Evolutionary conservation across 139 green algal genomes (phyloP).

Genomic region (Tetraselmis striata): DNA sequence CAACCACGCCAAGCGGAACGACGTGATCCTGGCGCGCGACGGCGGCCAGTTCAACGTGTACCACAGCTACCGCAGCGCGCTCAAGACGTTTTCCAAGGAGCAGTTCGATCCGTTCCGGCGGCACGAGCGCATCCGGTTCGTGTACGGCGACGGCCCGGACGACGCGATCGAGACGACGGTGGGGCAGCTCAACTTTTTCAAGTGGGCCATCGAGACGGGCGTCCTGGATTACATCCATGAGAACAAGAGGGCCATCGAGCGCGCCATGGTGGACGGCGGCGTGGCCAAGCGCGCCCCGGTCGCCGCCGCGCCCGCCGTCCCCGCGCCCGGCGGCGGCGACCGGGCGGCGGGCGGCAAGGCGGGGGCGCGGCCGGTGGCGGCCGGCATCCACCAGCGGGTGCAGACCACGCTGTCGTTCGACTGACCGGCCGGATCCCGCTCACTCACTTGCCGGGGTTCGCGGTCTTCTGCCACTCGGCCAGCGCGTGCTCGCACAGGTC

Average conservation of each 20-base stretch:
- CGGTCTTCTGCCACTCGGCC: no score
- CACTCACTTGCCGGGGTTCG: no score
- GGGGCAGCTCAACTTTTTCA: constrained; percentile 15
- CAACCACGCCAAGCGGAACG: constrained; percentile 5
- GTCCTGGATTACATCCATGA: not conserved
- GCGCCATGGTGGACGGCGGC: no score
- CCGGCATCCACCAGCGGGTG: no score
- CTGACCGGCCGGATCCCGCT: no score
- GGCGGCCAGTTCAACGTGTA: constrained; percentile 6
- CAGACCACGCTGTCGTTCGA: no score
- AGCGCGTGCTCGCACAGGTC: no score
- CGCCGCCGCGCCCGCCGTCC: no score
- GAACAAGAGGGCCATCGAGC: constrained; percentile 2
- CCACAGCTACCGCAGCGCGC: constrained; percentile 8
- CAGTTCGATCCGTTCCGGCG: constrained; percentile 16
- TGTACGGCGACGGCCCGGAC: not conserved
- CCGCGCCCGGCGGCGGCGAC: no score
- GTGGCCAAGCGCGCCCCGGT: no score
- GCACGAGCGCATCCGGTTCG: constrained; percentile 6
- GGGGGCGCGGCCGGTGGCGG: no score
- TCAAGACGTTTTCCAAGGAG: constrained; percentile 19
- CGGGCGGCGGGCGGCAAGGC: no score
- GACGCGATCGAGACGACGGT: constrained; percentile 2
- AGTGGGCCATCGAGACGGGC: constrained; percentile 9
- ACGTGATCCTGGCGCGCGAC: constrained; percentile 3